These are phyloP conservation scores for Juglanconis oblonga DNA, from an alignment of 2,329 filamentous ascomycete genomes.

Conservation along the genomic window DNA sequence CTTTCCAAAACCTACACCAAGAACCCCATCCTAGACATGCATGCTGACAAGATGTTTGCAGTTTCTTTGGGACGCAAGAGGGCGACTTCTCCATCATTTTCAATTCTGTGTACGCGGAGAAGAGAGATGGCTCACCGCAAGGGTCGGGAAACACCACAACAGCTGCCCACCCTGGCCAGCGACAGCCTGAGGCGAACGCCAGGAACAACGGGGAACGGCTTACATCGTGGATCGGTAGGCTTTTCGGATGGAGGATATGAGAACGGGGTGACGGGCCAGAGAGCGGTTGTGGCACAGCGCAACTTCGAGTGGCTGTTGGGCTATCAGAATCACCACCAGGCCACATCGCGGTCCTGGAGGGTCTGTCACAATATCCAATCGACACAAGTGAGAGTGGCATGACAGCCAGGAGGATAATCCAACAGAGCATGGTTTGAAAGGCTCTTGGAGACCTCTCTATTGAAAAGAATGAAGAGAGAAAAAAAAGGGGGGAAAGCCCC, in stretches of 20 bases:
- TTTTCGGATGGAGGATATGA: conserved; percentile 11
- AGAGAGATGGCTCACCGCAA: background rate
- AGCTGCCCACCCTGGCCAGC: background rate
- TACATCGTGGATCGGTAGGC: conserved; percentile 1
- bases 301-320: too few relatives aligned
- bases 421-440: too few relatives aligned
- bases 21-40: background rate
- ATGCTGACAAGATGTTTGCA: conserved; percentile 33
- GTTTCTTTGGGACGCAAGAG: conserved; percentile 73
- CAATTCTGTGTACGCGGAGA: conserved; percentile 43
- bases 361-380: too few relatives aligned
- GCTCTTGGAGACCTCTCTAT: too few relatives aligned
- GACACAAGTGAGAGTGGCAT: too few relatives aligned
- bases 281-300: too few relatives aligned
- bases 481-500: too few relatives aligned
- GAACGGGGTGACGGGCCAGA: background rate
- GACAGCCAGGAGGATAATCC: too few relatives aligned
- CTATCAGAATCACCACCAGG: too few relatives aligned
- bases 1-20: too few relatives aligned
- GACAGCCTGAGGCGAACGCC: background rate
- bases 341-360: too few relatives aligned
- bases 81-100: conserved; percentile 63
- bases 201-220: background rate
- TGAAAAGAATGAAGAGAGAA: too few relatives aligned
- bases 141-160: background rate